Base-by-base conservation (phyloP, 2,329 filamentous ascomycete species). In the Pestalotiopsis sp. region DNA sequence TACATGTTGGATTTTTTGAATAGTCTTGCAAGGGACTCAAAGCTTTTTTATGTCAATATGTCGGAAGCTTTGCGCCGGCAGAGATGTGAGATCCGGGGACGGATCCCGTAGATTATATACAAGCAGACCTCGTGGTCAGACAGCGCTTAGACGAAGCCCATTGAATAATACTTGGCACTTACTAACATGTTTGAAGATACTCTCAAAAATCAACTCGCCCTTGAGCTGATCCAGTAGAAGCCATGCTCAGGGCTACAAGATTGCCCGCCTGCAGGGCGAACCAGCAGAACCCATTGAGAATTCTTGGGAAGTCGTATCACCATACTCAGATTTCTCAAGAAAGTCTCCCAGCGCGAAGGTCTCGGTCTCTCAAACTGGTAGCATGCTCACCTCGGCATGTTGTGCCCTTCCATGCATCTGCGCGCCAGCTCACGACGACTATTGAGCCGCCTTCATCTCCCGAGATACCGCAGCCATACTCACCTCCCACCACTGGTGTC, bases 401-500 rank as follows among this genome's bases (percentile, higher is more conserved):
- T 25, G 56, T 66, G 23, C 68, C 58, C 6, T 68, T 67, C 27
- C 68, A 69, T 52, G 17, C 20, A 27, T 66, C 66, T 11, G 7
- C 68, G n/a, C 66, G 31, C 56, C 63, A 70, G 20, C 63, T 65
- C 17, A n/a, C 66, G 7, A 36, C 38, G 56, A 66, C 73, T 56
- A 70, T 75, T 63, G 72, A 75, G 58, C 67, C 72, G 31, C 65
- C 73, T 58, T 70, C 71, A 23, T 75, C 68, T 52, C 66, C 72
- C 57, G 63, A 61, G 60, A 74, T 67, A 38, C 68, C 72, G 23
- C 74, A 78, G 38, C 72, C 76, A n/a, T 95, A 95, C 78, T 78
- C 80, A n/a, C 86, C 90, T n/a, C 93, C 93, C 2, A 90, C 83
- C 17, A 89, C 88, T 0, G 93, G 94, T 14, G 76, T 96, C 4